Evolutionary conservation across 495 filamentous ascomycete species (phyloP).

Genomic region (Aspergillus conjunctus): DNA sequence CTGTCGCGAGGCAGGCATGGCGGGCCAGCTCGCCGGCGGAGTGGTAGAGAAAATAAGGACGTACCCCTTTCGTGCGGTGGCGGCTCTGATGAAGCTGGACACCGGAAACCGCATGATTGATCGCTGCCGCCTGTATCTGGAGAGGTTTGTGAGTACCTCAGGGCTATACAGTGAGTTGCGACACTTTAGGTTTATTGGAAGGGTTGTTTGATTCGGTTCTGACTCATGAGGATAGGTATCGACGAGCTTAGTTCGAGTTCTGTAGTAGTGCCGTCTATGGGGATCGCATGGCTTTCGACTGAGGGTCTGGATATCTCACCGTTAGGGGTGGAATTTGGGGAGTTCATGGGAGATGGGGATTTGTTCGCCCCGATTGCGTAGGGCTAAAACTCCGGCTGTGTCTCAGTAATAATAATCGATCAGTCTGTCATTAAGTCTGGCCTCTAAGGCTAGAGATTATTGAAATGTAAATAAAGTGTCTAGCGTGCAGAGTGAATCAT

Average conservation of each 20-base stretch:
- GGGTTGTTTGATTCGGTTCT: not conserved
- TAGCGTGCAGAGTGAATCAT: too few species aligned
- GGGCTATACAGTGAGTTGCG: constrained; percentile 28
- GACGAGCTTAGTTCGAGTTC: not conserved
- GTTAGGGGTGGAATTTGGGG: constrained; percentile 42
- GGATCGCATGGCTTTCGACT: not conserved
- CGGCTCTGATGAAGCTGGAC: constrained; percentile 39
- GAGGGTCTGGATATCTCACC: constrained; percentile 29
- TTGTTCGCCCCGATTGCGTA: constrained; percentile 30
- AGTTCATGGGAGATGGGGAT: constrained; percentile 50
- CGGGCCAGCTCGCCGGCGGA: constrained; percentile 8
- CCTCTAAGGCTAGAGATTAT: too few species aligned
- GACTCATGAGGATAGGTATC: not conserved
- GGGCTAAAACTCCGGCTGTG: constrained; percentile 6
- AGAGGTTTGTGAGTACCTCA: constrained; percentile 34
- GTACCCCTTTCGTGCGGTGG: constrained; percentile 34
- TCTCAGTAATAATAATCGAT: not conserved
- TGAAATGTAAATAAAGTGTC: too few species aligned
- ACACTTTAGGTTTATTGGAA: not conserved
- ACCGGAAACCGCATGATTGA: constrained; percentile 44
- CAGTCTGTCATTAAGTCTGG: too few species aligned
- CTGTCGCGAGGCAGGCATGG: constrained; percentile 20
- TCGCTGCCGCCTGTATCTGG: constrained; percentile 41
- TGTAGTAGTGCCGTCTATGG: not conserved
- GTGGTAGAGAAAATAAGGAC: constrained; percentile 23